Base-by-base conservation (phyloP, 495 filamentous ascomycete genomes). In the Xylaria palmicola region DNA sequence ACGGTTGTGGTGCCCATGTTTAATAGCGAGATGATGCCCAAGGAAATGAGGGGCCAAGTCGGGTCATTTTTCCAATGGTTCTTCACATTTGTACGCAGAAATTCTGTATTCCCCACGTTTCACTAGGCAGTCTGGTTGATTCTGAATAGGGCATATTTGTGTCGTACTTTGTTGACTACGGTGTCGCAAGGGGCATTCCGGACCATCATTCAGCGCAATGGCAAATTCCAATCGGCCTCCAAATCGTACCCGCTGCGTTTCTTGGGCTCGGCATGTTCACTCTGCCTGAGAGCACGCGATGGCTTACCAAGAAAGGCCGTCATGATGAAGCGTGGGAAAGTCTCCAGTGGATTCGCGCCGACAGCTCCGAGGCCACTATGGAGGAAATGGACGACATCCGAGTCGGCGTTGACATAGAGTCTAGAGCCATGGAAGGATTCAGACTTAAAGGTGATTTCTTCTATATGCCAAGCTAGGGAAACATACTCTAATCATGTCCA, bases 1-100 rank as follows among this genome's bases (percentile, higher is more conserved):
- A 82, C 80, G 0, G 79, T 81, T 0, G 77, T 83, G 13, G 79
- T 85, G 0, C 83, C 85, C 8, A 81, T 82, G 66, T 84, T 77
- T 60, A 78, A 72, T 34, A 75, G 79, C 7, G 83, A 86, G 63
- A 85, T 70, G 68, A 77, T 80, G 17, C 81, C 82, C 1, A 82
- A 81, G 63, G 74, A 79, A 27, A 78, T 85, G 40, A 74, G 83
- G 34, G 83, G 81, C n/a, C 75, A 77, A 50, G 69, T 83, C 13
- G 81, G 70, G 47, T 80, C 62, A 44, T 77, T 66, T 67, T 75
- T 68, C 24, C 74, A 64, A 60, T 74, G 70, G 22, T 74, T 75
- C 26, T 82, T 74, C 52, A 72, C 79, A 4, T 68, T 65, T 6
- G 67, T 70, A 59, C 43, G 62, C 39, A 20, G n/a, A 2, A 4